These are phyloP conservation scores for Hawksworthiomyces lignivorus DNA, from an alignment of 2,329 filamentous ascomycete species.

Conservation along the genomic window DNA sequence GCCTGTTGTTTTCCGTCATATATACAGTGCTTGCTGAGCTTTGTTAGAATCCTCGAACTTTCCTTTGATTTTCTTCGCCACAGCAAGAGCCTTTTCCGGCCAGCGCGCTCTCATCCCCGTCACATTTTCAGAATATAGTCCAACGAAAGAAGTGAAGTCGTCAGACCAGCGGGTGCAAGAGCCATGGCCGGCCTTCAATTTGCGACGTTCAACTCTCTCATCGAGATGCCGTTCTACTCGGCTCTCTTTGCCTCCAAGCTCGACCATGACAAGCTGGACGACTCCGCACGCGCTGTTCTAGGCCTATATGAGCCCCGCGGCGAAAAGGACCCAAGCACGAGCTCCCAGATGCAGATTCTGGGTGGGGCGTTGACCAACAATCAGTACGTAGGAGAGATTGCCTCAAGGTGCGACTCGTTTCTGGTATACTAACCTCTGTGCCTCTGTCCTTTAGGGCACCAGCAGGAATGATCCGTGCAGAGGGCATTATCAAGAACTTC, in stretches of 20 bases:
- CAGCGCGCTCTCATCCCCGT: too few species aligned
- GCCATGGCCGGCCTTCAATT: conserved; percentile 56
- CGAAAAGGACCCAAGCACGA: conserved; percentile 62
- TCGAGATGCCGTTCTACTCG: conserved; percentile 92
- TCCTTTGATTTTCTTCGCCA: too few species aligned
- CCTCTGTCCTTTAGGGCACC: conserved; percentile 36
- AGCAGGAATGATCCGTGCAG: conserved; percentile 65
- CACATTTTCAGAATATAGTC: too few species aligned
- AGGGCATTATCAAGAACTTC: conserved; percentile 91
- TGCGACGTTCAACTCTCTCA: conserved; percentile 85
- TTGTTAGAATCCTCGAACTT: too few species aligned
- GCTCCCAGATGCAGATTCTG: conserved; percentile 83
- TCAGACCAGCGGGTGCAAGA: too few species aligned
- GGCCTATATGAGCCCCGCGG: conserved; percentile 83
- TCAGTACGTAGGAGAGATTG: conserved; percentile 54
- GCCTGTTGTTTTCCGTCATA: too few species aligned
- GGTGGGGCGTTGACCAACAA: conserved; percentile 78
- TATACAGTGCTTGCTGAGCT: too few species aligned
- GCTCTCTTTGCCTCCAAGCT: conserved; percentile 90
- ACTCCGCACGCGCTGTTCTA: conserved; percentile 77
- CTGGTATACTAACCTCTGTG: too few species aligned
- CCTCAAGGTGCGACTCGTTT: not conserved
- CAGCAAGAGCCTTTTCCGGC: too few species aligned
- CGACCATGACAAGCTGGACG: conserved; percentile 93
- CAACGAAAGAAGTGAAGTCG: too few species aligned